Percentiles rank a stretch among this genome's conserved stretches.
Evolutionary conservation across 176 grass and related monocot genomes (phyloP).

Genomic region (Phoenix dactylifera): DNA sequence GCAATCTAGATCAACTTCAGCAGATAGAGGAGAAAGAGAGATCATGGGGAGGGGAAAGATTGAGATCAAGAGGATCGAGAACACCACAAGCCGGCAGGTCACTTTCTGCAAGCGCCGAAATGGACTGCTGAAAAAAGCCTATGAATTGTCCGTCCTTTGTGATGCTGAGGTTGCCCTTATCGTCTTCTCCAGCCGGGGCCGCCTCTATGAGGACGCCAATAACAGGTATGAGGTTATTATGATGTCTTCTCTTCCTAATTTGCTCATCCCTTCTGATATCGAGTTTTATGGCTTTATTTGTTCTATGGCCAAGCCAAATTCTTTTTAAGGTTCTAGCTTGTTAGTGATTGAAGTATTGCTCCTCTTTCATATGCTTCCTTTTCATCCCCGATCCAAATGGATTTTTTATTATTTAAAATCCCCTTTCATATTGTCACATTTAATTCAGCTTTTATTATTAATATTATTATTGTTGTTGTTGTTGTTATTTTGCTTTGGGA

Average conservation of each 20-base stretch:
- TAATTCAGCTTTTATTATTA: no score
- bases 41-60: constrained; percentile 52
- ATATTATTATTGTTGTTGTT: no score
- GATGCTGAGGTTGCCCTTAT: constrained; percentile 45
- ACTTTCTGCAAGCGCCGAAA: constrained; percentile 52
- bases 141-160: constrained; percentile 40
- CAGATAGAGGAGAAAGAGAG: background rate
- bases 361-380: background rate
- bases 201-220: constrained; percentile 47
- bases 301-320: no score
- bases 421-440: no score
- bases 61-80: constrained; percentile 54
- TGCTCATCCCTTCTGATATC: background rate
- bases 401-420: no score
- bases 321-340: no score
- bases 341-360: background rate
- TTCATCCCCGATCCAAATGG: no score
- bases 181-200: constrained; percentile 39
- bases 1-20: background rate
- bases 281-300: background rate
- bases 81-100: constrained; percentile 45
- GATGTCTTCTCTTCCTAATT: background rate
- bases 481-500: no score
- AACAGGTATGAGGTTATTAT: constrained; percentile 17
- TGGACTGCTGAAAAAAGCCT: constrained; percentile 44